Conservation (phyloP, 164 flowering plant species). For the Sedum album region DNA sequence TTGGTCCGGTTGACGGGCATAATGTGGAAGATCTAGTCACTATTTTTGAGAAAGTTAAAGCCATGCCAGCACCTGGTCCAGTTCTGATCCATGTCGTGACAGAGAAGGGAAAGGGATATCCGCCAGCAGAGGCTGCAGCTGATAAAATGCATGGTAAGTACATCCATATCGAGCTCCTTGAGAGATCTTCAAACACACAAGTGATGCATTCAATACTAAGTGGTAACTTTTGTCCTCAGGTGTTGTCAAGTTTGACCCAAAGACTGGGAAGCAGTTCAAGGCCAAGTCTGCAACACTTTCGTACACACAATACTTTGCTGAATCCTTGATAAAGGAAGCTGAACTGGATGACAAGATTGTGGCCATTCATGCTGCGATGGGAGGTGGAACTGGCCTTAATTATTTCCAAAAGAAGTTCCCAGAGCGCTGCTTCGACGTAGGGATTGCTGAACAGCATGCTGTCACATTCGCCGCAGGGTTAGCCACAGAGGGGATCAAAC, state of each 20-base stretch:
- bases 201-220: not conserved
- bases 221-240: conserved; percentile 33
- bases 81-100: conserved; percentile 82
- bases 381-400: conserved; percentile 95
- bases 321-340: conserved; percentile 75
- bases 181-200: not conserved
- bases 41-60: conserved; percentile 61
- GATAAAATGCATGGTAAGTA: conserved; percentile 84
- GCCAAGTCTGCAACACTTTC: conserved; percentile 58
- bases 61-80: conserved; percentile 79
- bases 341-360: conserved; percentile 64
- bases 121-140: conserved; percentile 84
- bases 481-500: conserved; percentile 90
- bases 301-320: conserved; percentile 81
- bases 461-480: conserved; percentile 98
- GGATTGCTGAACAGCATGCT: no score
- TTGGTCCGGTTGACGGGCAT: conserved; percentile 93
- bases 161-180: not conserved
- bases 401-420: conserved; percentile 80
- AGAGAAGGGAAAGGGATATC: conserved; percentile 91
- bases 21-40: conserved; percentile 58
- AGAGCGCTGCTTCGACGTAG: conserved; percentile 85
- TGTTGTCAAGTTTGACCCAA: conserved; percentile 72
- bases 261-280: conserved; percentile 75
- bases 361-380: no score